Conservation (phyloP, 192 early-diverging fungal genomes). For the Oehlia diaphana region DNA sequence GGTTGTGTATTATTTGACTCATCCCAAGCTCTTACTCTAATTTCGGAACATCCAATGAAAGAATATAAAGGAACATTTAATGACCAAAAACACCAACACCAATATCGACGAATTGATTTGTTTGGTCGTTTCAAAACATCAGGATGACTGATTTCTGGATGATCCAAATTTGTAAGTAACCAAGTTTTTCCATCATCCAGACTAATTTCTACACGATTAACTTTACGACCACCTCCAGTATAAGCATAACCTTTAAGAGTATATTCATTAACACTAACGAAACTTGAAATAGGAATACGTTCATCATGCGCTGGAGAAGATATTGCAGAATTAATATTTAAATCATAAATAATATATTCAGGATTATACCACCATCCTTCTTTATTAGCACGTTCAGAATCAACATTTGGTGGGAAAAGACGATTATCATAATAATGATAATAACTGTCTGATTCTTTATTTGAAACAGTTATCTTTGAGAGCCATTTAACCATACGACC, state of each 20-base stretch:
- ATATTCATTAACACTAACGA: conserved; percentile 30
- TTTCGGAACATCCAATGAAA: conserved; percentile 47
- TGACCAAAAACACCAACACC: conserved; percentile 70
- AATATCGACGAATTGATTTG: conserved; percentile 30
- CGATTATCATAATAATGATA: conserved; percentile 86
- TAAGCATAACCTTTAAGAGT: conserved; percentile 78
- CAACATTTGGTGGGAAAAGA: conserved; percentile 75
- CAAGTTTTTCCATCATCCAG: conserved; percentile 83
- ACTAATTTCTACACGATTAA: conserved; percentile 79
- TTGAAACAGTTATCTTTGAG: conserved; percentile 56
- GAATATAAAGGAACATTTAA: conserved; percentile 38
- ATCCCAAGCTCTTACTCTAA: conserved; percentile 66
- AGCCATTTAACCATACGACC: conserved; percentile 90
- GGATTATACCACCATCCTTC: conserved; percentile 55
- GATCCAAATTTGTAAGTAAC: conserved; percentile 61
- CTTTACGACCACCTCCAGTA: conserved; percentile 67
- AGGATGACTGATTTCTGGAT: conserved; percentile 31
- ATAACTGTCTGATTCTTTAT: conserved; percentile 57
- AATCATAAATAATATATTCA: conserved; percentile 70
- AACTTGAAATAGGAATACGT: conserved; percentile 21
- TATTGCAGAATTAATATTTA: conserved; percentile 81
- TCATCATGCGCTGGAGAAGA: conserved; percentile 61
- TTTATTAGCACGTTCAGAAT: conserved; percentile 47
- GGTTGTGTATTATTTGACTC: conserved; percentile 61
- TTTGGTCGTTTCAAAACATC: conserved; percentile 4